Base-by-base conservation (phyloP, 306 rosid genomes). In the Herpetospermum pedunculosum region DNA sequence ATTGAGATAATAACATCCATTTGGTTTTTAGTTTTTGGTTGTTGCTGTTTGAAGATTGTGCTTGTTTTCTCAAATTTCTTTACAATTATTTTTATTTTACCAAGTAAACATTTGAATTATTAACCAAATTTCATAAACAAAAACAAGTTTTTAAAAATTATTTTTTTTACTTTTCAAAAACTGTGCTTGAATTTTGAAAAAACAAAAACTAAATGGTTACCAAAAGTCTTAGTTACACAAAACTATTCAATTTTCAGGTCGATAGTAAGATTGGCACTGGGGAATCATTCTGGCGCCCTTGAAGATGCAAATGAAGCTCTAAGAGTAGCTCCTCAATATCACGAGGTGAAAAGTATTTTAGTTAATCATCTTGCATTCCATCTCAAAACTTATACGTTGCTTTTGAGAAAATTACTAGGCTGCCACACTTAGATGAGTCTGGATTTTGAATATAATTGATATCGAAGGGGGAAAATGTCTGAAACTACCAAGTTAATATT, bases 271-370 rank as follows among this genome's bases (percentile, higher is more conserved):
- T 76, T 93, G 65, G 94, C 87, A 54, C 58, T 82, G 83, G 88
- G 84, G 19, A 88, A 90, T 81, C 79, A 77, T 78, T 38, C 82
- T 28, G 96, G 86, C 47, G 96, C 96, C 40, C 96, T 93, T 59
- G 78, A 86, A 77, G 98, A 86, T 81, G 89, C 94, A 1, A 82
- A 25, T 30, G 84, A 87, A 83, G 92, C 97, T 78, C 78, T 87
- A 86, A 69, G 69, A 50, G 79, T 87, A n/a, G 82, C 84, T 60
- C 92, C 97, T 58, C 80, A 32, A 2, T 87, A 84, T 85, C 70
- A 75, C 18, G 96, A 92, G 96, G 98, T 92, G 77, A 82, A 72
- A 30, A 63, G 63, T 73, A 70, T 13, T 30, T 60, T 57, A 15
- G 9, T 11, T 59, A 29, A 23, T 60, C 34, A 4, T 26, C 18